Conservation (phyloP, 2,329 filamentous ascomycete genomes). For the Pleomassaria siparia region DNA sequence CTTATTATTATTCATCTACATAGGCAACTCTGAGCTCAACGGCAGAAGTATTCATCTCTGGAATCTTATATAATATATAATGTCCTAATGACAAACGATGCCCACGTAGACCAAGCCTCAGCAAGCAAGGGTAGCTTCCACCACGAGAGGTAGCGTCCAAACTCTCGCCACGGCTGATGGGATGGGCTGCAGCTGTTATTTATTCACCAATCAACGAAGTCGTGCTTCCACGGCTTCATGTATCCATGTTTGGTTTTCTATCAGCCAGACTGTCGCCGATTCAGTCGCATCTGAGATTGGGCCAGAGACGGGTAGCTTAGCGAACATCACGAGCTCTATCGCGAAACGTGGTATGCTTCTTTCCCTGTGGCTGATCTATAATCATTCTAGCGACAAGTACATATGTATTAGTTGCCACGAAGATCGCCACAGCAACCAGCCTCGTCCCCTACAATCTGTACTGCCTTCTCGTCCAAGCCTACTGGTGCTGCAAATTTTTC, state of each 20-base stretch:
- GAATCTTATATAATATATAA: too few species aligned
- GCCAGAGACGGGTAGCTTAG: constrained; percentile 4
- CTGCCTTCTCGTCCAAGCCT: constrained; percentile 14
- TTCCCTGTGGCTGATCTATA: not conserved
- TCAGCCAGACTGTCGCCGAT: constrained; percentile 32
- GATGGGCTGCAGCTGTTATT: too few species aligned
- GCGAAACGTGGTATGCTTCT: constrained; percentile 22
- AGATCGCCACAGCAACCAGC: constrained; percentile 19
- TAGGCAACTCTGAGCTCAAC: too few species aligned
- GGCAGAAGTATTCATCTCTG: too few species aligned
- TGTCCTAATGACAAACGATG: not conserved
- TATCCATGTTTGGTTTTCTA: constrained; percentile 53
- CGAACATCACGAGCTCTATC: constrained; percentile 4
- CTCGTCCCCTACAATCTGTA: constrained; percentile 17
- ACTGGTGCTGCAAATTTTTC: constrained; percentile 34
- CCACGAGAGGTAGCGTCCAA: not conserved
- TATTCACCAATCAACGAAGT: not conserved
- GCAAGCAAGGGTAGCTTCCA: not conserved
- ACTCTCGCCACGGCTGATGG: not conserved
- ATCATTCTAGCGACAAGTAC: constrained; percentile 11
- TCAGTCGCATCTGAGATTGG: constrained; percentile 12
- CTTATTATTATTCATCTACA: too few species aligned
- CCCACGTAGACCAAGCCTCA: not conserved
- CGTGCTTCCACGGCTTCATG: constrained; percentile 42
- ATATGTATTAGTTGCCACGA: constrained; percentile 10